These are phyloP conservation scores for Colletotrichum sidae DNA, from an alignment of 2,329 filamentous ascomycete species.

Conservation along the genomic window DNA sequence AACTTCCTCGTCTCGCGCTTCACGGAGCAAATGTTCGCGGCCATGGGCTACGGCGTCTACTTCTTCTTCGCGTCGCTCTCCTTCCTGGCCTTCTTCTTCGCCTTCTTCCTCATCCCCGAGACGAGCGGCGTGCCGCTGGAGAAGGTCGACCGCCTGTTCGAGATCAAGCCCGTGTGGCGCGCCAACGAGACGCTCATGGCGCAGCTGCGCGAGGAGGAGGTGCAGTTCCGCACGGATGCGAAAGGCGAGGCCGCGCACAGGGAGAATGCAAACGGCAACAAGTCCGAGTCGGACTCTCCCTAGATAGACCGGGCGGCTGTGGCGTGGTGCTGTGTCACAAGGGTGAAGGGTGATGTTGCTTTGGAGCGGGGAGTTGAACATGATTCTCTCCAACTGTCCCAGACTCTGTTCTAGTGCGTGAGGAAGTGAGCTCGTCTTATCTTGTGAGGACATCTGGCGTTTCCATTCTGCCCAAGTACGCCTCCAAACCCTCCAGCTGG, in stretches of 20 bases:
- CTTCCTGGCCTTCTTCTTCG: constrained; percentile 58
- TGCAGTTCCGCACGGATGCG: constrained; percentile 27
- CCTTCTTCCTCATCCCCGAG: constrained; percentile 64
- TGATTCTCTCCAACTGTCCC: too few relatives aligned
- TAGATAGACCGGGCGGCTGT: neutral
- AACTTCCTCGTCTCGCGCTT: constrained; percentile 68
- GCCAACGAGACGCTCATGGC: constrained; percentile 31
- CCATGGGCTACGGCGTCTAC: constrained; percentile 62
- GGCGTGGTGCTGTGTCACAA: too few relatives aligned
- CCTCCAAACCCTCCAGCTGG: constrained; percentile 53
- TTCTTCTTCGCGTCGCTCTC: constrained; percentile 67
- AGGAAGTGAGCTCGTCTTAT: neutral
- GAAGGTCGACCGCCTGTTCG: constrained; percentile 62
- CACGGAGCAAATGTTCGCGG: constrained; percentile 62
- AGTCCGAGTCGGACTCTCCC: constrained; percentile 21
- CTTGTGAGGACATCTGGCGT: neutral
- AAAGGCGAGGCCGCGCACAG: constrained; percentile 28
- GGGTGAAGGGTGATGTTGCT: too few relatives aligned
- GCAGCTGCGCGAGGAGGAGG: constrained; percentile 28
- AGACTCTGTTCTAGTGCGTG: too few relatives aligned
- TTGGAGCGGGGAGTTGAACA: too few relatives aligned
- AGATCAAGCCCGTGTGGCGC: constrained; percentile 41
- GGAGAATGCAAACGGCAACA: constrained; percentile 17
- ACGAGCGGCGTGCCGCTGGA: constrained; percentile 65
- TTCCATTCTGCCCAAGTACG: constrained; percentile 45